Evolutionary conservation across 2,329 filamentous ascomycete genomes (phyloP), one percentile per base, ranked within the genome.

Genomic region (Plectosphaerella sp.): DNA sequence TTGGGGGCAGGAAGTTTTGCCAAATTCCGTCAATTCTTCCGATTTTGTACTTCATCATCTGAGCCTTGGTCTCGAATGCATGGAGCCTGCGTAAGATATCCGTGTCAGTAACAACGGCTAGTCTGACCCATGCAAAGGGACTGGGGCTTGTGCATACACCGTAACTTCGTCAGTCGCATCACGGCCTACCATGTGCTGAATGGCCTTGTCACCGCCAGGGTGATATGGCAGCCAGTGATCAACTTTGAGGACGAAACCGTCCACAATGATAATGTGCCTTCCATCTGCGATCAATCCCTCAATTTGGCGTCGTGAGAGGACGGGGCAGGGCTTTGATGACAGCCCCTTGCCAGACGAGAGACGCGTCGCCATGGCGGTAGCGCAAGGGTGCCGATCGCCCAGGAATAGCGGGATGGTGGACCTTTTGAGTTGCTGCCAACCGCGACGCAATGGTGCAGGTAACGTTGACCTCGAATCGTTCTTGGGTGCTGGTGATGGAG

Each of bases 151-250:
- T 16, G 18, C 87, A 48, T 79, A 97, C 90, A 87, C 89, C 68
- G 87, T 90, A 56, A 97, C 86, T 71, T 97, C 94, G 68, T 97
- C 92, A 11, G 93, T 97, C 48, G 91, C 93, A 82, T 96, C 91
- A 71, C 88, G 84, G 56, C 91, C 91, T 55, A 97, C 83, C 91
- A 97, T 94, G 66, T 99, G 94, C 66, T 84, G 76, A 58, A 99
- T 95, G 51, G 93, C 83, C 71, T 91, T 94, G 62, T 93, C 86
- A 60, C 94, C 94, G 52, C 94, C 94, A 12, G 94, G 94, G 64
- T 97, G 94, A 64, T 89, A 97, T 50, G 83, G 83, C 49, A 95
- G 74, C 90, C 91, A 99, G 39, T 87, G 79, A 68, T 97, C 93
- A 33, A 91, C 85, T 72, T 91, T 96, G 59, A 97, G 71, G 10